Conservation (phyloP, 495 filamentous ascomycete genomes). For the Penicillium riverlandense region DNA sequence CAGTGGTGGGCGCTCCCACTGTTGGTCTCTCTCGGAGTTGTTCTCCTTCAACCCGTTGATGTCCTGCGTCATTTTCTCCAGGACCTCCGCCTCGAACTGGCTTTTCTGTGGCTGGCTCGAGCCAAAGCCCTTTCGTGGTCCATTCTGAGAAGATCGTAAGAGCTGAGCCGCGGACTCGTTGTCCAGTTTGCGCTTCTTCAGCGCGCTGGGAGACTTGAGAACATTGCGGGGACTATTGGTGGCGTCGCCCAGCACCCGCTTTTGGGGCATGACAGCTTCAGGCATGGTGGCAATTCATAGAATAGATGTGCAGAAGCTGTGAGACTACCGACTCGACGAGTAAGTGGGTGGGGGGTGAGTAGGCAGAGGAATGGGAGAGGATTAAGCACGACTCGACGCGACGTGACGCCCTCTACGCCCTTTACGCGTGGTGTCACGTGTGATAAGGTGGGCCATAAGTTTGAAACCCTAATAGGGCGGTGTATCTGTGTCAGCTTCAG, state of each 20-base stretch:
- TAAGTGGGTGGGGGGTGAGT: no score
- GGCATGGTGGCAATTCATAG: constrained; percentile 35
- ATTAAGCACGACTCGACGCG: constrained; percentile 3
- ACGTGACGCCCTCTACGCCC: constrained; percentile 22
- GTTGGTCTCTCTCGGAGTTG: constrained; percentile 89
- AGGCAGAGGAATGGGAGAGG: constrained; percentile 5
- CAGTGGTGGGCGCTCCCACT: constrained; percentile 78
- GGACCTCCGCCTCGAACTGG: constrained; percentile 85
- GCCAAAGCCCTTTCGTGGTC: constrained; percentile 47
- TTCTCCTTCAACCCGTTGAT: constrained; percentile 73
- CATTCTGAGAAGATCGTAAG: constrained; percentile 53
- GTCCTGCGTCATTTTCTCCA: constrained; percentile 92
- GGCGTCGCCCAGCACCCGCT: constrained; percentile 54
- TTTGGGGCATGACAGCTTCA: constrained; percentile 44
- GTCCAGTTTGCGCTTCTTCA: constrained; percentile 80
- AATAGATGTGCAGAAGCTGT: constrained; percentile 2
- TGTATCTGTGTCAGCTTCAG: no score
- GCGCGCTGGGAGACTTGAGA: constrained; percentile 37
- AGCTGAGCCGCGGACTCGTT: constrained; percentile 42
- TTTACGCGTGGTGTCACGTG: constrained; percentile 25
- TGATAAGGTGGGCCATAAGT: no score
- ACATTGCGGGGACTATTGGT: constrained; percentile 44
- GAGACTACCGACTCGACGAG: not conserved
- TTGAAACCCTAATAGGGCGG: no score
- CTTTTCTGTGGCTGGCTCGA: constrained; percentile 80